Evolutionary conservation across 1,284 basidiomycete species (phyloP).

Genomic region (Microbotryum saponariae): DNA sequence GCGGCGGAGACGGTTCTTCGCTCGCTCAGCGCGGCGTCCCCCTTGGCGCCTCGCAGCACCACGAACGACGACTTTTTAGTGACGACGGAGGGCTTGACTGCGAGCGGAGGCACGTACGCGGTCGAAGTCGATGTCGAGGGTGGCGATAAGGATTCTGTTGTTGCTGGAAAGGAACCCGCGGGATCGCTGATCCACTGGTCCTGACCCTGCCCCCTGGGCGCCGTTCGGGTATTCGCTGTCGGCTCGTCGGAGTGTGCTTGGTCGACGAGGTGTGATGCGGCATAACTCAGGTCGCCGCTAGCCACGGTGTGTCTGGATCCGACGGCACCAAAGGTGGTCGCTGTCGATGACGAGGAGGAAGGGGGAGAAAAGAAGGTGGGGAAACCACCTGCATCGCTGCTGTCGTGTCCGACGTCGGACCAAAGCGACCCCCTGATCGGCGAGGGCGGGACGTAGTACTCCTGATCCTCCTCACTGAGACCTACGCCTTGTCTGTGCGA

Average conservation of each 20-base stretch:
- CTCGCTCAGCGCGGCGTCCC: slow-evolving; percentile 24
- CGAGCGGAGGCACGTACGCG: neutral
- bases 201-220: neutral
- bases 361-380: too few relatives aligned
- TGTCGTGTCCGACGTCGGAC: slow-evolving; percentile 22
- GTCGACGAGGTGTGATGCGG: neutral
- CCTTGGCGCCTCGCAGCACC: slow-evolving; percentile 28
- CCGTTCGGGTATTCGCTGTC: neutral
- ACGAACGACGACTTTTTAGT: slow-evolving; percentile 23
- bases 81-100: neutral
- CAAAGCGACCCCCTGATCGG: slow-evolving; percentile 17
- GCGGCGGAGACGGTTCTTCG: slow-evolving; percentile 7
- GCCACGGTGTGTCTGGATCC: neutral
- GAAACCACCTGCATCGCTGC: neutral
- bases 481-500: slow-evolving; percentile 24
- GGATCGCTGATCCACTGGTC: neutral
- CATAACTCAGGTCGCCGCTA: too few relatives aligned
- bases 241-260: neutral
- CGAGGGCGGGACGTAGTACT: slow-evolving; percentile 28
- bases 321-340: neutral
- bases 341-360: neutral
- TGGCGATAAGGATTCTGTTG: neutral
- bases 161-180: neutral
- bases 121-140: neutral
- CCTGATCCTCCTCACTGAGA: slow-evolving; percentile 25